Conservation (phyloP, 108 stramenopile genomes). For the Skeletonema grethae region DNA sequence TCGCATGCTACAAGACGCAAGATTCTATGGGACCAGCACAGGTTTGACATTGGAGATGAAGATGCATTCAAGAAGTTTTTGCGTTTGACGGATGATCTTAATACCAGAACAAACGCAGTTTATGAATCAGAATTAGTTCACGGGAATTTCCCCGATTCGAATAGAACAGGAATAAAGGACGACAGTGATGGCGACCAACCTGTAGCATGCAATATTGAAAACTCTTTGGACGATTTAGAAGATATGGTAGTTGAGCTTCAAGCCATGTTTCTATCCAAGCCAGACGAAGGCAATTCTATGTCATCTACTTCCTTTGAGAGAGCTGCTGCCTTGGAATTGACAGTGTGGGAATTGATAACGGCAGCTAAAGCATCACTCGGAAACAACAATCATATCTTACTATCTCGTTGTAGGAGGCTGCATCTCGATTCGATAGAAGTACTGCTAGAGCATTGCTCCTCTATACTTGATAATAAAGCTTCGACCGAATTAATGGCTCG, state of each 20-base stretch:
- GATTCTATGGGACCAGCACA: conserved; percentile 81
- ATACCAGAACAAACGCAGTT: conserved; percentile 23
- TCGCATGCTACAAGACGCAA: conserved; percentile 68
- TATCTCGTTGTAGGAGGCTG: conserved; percentile 60
- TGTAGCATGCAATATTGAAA: conserved; percentile 66
- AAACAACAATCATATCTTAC: conserved; percentile 59
- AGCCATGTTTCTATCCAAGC: conserved; percentile 6
- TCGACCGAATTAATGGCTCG: conserved; percentile 50
- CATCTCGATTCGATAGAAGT: conserved; percentile 69
- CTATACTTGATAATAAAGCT: conserved; percentile 21
- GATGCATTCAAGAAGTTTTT: conserved; percentile 15
- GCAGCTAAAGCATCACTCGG: conserved; percentile 54
- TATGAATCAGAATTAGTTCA: conserved; percentile 53
- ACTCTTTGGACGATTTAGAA: conserved; percentile 62
- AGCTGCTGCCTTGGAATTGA: conserved; percentile 62
- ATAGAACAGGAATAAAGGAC: conserved; percentile 33
- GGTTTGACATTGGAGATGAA: conserved; percentile 78
- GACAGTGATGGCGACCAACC: conserved; percentile 10
- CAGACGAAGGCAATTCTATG: conserved; percentile 8
- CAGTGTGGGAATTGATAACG: conserved; percentile 56
- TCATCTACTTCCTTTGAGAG: conserved; percentile 38
- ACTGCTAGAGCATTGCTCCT: conserved; percentile 21
- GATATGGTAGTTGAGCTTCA: conserved; percentile 54
- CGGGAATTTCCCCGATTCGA: conserved; percentile 59
- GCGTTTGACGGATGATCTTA: conserved; percentile 7